These are phyloP conservation scores for Mallotus repandus DNA, from an alignment of 441 rosid genomes.

Conservation along the genomic window DNA sequence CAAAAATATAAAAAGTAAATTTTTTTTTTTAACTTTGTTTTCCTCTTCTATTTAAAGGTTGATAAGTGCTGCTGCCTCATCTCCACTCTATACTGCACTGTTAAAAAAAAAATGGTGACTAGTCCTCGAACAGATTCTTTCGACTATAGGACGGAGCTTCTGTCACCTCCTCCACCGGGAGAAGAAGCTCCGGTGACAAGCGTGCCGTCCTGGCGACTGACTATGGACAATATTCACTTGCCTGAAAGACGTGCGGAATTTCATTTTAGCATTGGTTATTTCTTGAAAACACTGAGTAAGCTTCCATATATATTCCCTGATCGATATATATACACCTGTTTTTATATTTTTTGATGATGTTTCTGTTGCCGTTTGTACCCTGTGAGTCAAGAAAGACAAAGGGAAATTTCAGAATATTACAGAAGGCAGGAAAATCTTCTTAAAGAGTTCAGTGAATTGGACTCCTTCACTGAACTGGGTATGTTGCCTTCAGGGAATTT, in stretches of 20 bases:
- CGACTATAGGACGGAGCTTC: slow-evolving; percentile 42
- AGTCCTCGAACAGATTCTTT: slow-evolving; percentile 38
- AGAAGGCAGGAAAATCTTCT: slow-evolving; percentile 47
- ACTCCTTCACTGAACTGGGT: slow-evolving; percentile 46
- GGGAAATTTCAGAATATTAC: slow-evolving; percentile 43
- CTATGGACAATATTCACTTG: slow-evolving; percentile 31
- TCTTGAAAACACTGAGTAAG: slow-evolving; percentile 29
- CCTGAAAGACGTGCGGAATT: slow-evolving; percentile 25
- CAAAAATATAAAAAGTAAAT: no score
- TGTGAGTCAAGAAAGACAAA: slow-evolving; percentile 31
- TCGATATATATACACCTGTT: no score
- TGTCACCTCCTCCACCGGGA: slow-evolving; percentile 34
- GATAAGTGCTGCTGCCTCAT: no score
- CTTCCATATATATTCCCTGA: no score
- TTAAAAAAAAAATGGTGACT: slow-evolving; percentile 16
- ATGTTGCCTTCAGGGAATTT: slow-evolving; percentile 32
- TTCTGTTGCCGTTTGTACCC: not conserved
- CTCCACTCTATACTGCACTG: not conserved
- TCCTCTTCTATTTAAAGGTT: no score
- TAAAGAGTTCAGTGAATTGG: slow-evolving; percentile 44
- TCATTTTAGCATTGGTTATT: slow-evolving; percentile 17
- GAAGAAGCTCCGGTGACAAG: slow-evolving; percentile 6
- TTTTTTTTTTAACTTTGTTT: no score
- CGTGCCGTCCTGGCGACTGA: slow-evolving; percentile 40
- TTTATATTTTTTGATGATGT: no score